Evolutionary conservation across 441 rosid species (phyloP).

Genomic region (Cnidoscolus chayamansa): DNA sequence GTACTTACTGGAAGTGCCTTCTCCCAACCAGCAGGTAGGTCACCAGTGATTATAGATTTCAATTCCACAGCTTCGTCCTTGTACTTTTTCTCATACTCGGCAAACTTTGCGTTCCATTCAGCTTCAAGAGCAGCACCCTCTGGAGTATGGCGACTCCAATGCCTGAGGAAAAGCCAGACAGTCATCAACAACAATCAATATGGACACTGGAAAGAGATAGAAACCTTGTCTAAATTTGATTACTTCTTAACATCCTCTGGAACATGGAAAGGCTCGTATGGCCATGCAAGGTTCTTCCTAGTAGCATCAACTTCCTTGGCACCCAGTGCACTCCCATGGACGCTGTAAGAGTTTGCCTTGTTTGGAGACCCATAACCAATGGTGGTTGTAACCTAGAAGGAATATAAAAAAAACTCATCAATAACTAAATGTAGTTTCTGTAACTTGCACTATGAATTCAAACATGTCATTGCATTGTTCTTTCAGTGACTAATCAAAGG

Average conservation of each 20-base stretch:
- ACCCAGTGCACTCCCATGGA: constrained; percentile 83
- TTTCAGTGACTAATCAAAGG: not conserved
- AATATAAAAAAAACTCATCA: constrained; percentile 8
- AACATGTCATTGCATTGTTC: not conserved
- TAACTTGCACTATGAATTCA: not conserved
- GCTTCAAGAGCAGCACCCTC: constrained; percentile 82
- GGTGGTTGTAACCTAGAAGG: constrained; percentile 71
- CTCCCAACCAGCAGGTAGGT: constrained; percentile 93
- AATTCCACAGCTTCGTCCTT: constrained; percentile 90
- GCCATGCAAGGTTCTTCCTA: constrained; percentile 84
- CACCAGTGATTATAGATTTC: constrained; percentile 75
- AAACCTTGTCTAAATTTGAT: constrained; percentile 16
- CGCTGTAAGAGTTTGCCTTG: constrained; percentile 77
- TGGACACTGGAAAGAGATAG: constrained; percentile 2
- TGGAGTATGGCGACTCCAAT: constrained; percentile 87
- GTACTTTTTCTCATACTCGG: constrained; percentile 89
- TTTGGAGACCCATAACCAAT: constrained; percentile 90
- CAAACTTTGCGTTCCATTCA: constrained; percentile 84
- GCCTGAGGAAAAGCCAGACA: constrained; percentile 48
- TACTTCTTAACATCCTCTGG: constrained; percentile 81
- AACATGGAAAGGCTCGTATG: constrained; percentile 73
- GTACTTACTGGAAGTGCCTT: constrained; percentile 90
- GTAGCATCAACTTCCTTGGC: constrained; percentile 93
- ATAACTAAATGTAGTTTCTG: not conserved
- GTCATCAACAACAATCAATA: constrained; percentile 17